Percentiles rank a stretch among this genome's conserved stretches.
Evolutionary conservation across 2,329 filamentous ascomycete genomes (phyloP).

Genomic region (Colletotrichum tanaceti): DNA sequence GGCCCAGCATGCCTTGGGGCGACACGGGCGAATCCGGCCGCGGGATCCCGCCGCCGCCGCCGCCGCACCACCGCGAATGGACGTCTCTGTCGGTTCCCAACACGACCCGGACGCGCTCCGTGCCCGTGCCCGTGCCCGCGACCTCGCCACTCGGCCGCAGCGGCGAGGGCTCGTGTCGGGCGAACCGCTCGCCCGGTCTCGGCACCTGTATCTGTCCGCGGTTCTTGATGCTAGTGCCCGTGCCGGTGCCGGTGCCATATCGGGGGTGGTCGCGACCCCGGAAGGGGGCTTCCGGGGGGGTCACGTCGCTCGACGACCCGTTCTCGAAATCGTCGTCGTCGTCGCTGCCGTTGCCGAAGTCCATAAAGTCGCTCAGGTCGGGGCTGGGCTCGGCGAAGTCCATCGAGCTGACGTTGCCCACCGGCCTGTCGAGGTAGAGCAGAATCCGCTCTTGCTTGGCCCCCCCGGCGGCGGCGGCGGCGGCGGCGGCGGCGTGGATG

Average conservation of each 20-base stretch:
- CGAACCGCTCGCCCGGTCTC: constrained; percentile 24
- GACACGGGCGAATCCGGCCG: constrained; percentile 54
- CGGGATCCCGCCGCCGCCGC: constrained; percentile 49
- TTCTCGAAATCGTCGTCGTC: constrained; percentile 43
- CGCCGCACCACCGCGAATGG: constrained; percentile 43
- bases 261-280: constrained; percentile 1
- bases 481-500: too few relatives aligned
- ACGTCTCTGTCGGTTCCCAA: constrained; percentile 43
- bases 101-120: constrained; percentile 15
- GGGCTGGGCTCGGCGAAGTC: constrained; percentile 50
- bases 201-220: constrained; percentile 26
- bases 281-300: too few relatives aligned
- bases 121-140: too few relatives aligned
- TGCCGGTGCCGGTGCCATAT: not conserved
- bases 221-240: too few relatives aligned
- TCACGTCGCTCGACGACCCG: constrained; percentile 25
- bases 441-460: constrained; percentile 48
- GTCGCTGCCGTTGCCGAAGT: constrained; percentile 47
- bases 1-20: constrained; percentile 18
- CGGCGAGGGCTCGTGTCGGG: constrained; percentile 29
- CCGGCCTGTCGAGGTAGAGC: constrained; percentile 49
- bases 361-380: constrained; percentile 55
- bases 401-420: constrained; percentile 44
- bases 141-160: constrained; percentile 17
- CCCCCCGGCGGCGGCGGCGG: too few relatives aligned